Conservation (phyloP, 2,329 filamentous ascomycete species). For the Chaetomium strumarium region DNA sequence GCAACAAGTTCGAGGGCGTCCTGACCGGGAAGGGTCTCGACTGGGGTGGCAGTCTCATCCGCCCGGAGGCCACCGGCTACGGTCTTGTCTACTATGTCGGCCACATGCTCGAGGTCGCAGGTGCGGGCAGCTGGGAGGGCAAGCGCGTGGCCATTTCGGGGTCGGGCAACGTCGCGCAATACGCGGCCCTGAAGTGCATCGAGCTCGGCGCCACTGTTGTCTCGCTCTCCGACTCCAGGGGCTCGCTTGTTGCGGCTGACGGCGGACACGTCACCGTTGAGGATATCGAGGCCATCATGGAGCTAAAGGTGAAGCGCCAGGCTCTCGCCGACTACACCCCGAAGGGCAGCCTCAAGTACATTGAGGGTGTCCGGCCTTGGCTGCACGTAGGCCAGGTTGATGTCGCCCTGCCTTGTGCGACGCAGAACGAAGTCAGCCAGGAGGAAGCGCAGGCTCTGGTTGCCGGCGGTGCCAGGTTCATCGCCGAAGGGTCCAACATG, state of each 20-base stretch:
- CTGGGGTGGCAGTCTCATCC: constrained; percentile 92
- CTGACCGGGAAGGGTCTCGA: constrained; percentile 89
- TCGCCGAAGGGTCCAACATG: constrained; percentile 99
- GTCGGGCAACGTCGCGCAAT: constrained; percentile 96
- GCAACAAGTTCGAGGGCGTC: constrained; percentile 91
- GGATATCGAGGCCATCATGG: constrained; percentile 71
- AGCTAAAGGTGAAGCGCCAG: constrained; percentile 82
- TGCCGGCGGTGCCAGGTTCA: constrained; percentile 68
- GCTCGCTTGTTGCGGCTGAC: constrained; percentile 68
- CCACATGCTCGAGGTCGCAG: constrained; percentile 91
- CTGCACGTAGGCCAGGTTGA: constrained; percentile 83
- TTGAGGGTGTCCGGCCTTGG: constrained; percentile 86
- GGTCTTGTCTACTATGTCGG: constrained; percentile 94
- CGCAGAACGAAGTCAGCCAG: constrained; percentile 93
- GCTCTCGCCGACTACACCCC: constrained; percentile 67
- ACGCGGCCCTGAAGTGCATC: constrained; percentile 91
- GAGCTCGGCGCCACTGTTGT: constrained; percentile 91
- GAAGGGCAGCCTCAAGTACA: constrained; percentile 66
- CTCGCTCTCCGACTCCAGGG: constrained; percentile 90
- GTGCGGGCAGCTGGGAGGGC: constrained; percentile 77
- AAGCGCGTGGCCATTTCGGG: constrained; percentile 95
- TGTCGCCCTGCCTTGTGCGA: constrained; percentile 85
- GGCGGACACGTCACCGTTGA: constrained; percentile 70
- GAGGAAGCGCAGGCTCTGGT: constrained; percentile 85
- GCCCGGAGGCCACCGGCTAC: constrained; percentile 91